A percentile compares a stretch with the other conserved stretches of the same genome.
Conservation (phyloP, 1,284 basidiomycete species). For the Papiliotrema nemorosa region DNA sequence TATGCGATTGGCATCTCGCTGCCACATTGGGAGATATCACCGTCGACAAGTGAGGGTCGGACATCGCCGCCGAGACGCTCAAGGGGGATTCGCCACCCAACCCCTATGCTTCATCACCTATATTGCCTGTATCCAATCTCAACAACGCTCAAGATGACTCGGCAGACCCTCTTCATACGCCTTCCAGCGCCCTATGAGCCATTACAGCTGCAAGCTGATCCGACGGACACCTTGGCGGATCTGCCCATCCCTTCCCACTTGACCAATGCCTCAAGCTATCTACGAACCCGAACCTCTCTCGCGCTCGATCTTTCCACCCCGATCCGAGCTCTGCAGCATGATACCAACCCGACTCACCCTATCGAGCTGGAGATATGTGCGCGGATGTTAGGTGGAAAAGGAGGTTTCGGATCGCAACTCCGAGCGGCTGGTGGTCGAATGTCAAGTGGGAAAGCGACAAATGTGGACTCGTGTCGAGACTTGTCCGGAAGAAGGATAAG, state of each 20-base stretch:
- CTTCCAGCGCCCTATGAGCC: slow-evolving; percentile 30
- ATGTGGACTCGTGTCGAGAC: slow-evolving; percentile 93
- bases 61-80: too few relatives aligned
- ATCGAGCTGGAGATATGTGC: slow-evolving; percentile 44
- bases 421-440: slow-evolving; percentile 95
- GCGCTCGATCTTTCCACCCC: slow-evolving; percentile 17
- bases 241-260: slow-evolving; percentile 16
- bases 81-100: too few relatives aligned
- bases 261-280: slow-evolving; percentile 20
- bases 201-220: slow-evolving; percentile 16
- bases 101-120: too few relatives aligned
- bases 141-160: neutral
- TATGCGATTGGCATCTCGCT: too few relatives aligned
- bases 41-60: too few relatives aligned
- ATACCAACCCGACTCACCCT: slow-evolving; percentile 15
- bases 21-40: too few relatives aligned
- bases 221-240: slow-evolving; percentile 19
- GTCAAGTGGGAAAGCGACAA: slow-evolving; percentile 90
- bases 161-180: neutral
- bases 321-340: slow-evolving; percentile 17
- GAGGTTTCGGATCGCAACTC: slow-evolving; percentile 94
- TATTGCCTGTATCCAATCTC: neutral
- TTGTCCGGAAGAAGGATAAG: slow-evolving; percentile 83
- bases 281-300: slow-evolving; percentile 33
- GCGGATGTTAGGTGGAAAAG: slow-evolving; percentile 81